Base-by-base conservation (phyloP, 306 rosid species). In the Neltuma alba region DNA sequence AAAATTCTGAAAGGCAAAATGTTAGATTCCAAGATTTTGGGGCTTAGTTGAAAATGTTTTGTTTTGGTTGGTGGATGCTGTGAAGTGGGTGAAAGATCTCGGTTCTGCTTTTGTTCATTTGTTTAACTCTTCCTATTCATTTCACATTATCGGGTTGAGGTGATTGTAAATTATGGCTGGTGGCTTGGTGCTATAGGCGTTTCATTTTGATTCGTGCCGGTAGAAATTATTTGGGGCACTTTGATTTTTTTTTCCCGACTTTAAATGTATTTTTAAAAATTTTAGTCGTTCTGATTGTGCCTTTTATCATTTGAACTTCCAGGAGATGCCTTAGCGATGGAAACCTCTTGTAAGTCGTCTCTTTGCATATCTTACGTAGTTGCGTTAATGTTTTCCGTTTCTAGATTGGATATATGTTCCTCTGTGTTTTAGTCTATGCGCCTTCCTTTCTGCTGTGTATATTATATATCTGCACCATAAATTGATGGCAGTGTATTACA, bases 301-400 rank as follows among this genome's bases (percentile, higher is more conserved):
- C 75, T 0, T 0, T 83, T 61, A 0, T 75, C 18, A 60, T 83
- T 81, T 85, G 78, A 71, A 79, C 63, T 85, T 87, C 80, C 98
- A 96, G 98, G 88, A 91, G 84, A 36, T 91, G 97, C 86, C 85
- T 93, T 60, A n/a, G 75, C 1, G 97, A 96, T 83, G 99, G 98
- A 78, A 96, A 96, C 69, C 94, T 96, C 42, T 81, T 93, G 99
- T 93, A 89, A 96, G 99, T 90, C 30, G 12, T 45, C 48, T 48
- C 45, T 45, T 15, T 67, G 50, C 78, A 72, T 62, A 67, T 15
- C 25, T 16, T 77, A 38, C 16, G 3, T 42, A 48, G 47, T 30
- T 47, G 30, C 71, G 13, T 2, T 62, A 10, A 20, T 52, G 36
- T 47, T 76, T 54, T 20, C 16, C 16, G 21, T 45, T 14, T 71